Evolutionary conservation across 352 stramenopile genomes (phyloP).

Genomic region (Achlya hypogyna): DNA sequence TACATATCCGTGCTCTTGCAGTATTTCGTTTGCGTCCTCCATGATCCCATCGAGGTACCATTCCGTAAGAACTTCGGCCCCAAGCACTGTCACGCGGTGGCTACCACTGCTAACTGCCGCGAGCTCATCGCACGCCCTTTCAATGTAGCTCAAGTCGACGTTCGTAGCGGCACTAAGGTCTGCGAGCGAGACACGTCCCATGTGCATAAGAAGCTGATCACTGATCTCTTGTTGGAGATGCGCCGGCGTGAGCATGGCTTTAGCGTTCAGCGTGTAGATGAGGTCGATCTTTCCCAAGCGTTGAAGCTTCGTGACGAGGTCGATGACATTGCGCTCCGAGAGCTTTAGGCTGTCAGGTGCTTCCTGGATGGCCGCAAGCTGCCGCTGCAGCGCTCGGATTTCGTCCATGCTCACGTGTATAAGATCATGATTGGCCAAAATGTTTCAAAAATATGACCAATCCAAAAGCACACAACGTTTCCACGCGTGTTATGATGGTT

Average conservation of each 20-base stretch:
- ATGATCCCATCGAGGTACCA: slow-evolving; percentile 81
- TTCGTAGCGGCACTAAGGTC: slow-evolving; percentile 62
- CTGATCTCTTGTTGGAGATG: slow-evolving; percentile 67
- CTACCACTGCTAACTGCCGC: slow-evolving; percentile 18
- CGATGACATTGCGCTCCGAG: slow-evolving; percentile 75
- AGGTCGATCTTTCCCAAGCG: slow-evolving; percentile 64
- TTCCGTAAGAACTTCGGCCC: slow-evolving; percentile 69
- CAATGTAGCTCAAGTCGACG: slow-evolving; percentile 61
- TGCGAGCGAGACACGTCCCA: slow-evolving; percentile 50
- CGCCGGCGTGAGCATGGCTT: slow-evolving; percentile 64
- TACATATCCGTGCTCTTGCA: slow-evolving; percentile 59
- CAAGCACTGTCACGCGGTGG: slow-evolving; percentile 21
- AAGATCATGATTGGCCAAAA: no score
- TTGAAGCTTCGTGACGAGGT: slow-evolving; percentile 70
- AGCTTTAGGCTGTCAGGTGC: slow-evolving; percentile 58
- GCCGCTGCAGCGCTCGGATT: slow-evolving; percentile 68
- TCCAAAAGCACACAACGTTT: no score
- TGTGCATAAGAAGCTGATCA: slow-evolving; percentile 59
- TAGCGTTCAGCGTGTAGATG: slow-evolving; percentile 70
- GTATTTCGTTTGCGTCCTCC: slow-evolving; percentile 62
- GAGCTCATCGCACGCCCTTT: slow-evolving; percentile 45
- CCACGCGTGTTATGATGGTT: no score
- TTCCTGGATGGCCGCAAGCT: slow-evolving; percentile 71
- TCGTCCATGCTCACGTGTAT: slow-evolving; percentile 71
- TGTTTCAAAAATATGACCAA: no score